Evolutionary conservation across 345 rosid genomes (phyloP).

Genomic region (Bretschneidera sinensis): DNA sequence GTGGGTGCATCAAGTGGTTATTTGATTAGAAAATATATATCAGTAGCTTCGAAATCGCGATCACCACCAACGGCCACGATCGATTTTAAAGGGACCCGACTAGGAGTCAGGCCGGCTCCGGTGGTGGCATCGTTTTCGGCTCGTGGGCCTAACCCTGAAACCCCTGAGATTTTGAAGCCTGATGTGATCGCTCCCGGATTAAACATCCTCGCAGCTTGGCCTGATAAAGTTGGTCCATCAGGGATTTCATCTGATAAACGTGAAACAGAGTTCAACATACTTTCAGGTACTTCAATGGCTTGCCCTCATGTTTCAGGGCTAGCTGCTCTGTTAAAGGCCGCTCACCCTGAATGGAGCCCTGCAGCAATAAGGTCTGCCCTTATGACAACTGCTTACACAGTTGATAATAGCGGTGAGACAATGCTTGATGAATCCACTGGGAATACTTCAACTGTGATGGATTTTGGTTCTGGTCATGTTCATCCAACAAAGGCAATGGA

Average conservation of each 20-base stretch:
- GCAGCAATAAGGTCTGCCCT: slow-evolving; percentile 78
- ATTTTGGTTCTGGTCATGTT: slow-evolving; percentile 80
- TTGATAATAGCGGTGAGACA: slow-evolving; percentile 51
- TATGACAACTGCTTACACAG: slow-evolving; percentile 79
- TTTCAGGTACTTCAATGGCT: slow-evolving; percentile 96
- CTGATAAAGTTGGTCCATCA: slow-evolving; percentile 71
- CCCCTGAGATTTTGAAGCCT: slow-evolving; percentile 79
- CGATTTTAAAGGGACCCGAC: slow-evolving; percentile 68
- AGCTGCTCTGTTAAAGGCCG: slow-evolving; percentile 81
- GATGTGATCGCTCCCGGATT: slow-evolving; percentile 89
- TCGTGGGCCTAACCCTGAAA: slow-evolving; percentile 77
- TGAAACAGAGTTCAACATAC: slow-evolving; percentile 70
- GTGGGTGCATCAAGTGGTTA: slow-evolving; percentile 72
- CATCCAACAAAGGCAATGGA: slow-evolving; percentile 88
- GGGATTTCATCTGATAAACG: slow-evolving; percentile 61
- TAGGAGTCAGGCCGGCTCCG: slow-evolving; percentile 70
- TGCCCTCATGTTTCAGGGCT: slow-evolving; percentile 94
- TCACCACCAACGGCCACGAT: slow-evolving; percentile 62
- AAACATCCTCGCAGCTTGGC: slow-evolving; percentile 96
- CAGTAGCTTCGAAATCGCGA: slow-evolving; percentile 35
- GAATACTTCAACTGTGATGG: slow-evolving; percentile 59
- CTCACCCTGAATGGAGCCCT: slow-evolving; percentile 90
- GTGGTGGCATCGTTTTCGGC: slow-evolving; percentile 90
- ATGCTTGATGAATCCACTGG: slow-evolving; percentile 84
- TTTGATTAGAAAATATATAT: slow-evolving; percentile 59